Evolutionary conservation across 179 eudicot species (phyloP), one percentile per base, ranked within the genome.

Genomic region (Silene noctiflora): DNA sequence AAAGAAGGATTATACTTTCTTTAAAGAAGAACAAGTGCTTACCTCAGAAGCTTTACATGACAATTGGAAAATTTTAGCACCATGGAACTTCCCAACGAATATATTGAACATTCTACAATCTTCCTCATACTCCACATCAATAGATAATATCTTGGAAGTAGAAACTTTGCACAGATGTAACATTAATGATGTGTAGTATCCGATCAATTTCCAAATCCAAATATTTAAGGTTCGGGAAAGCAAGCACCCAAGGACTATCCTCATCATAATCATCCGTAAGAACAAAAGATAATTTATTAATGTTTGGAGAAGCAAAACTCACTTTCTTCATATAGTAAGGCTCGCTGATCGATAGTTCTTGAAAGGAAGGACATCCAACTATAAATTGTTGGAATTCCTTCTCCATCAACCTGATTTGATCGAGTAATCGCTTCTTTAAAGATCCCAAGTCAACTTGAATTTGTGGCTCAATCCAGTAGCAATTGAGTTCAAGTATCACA

Each of bases 351-450:
- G 1, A 11, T n/a, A 72, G 33, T 6, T 78, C 73, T 66, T 22
- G 31, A n/a, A 78, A 67, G 20, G 53, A 58, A 22, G 65, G 76
- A 19, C 76, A 78, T 16, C 71, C 72, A 5, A 20, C 51, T 29
- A 78, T 20, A 24, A 71, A n/a, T 3, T 20, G 1, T 4, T 53
- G 20, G 19, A 63, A 77, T 0, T 0, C 25, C 9, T 22, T 16
- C 35, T 72, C 13, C 33, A 7, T 1, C 29, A 78, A 3, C 3
- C 0, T 1, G 7, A 42, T 61, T 19, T 2, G 2, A 0, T 16
- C 1, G 13, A 77, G 58, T 4, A 3, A 17, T 33, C 69, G 27
- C n/a, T 46, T 56, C 12, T 56, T 42, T 13, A 67, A 63, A 3
- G 69, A 73, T 1, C 35, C 53, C 69, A 78, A 27, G 20, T 42